Percentiles rank a stretch among this genome's conserved stretches.
Evolutionary conservation across 441 rosid genomes (phyloP).

Genomic region (Populus hybrid): DNA sequence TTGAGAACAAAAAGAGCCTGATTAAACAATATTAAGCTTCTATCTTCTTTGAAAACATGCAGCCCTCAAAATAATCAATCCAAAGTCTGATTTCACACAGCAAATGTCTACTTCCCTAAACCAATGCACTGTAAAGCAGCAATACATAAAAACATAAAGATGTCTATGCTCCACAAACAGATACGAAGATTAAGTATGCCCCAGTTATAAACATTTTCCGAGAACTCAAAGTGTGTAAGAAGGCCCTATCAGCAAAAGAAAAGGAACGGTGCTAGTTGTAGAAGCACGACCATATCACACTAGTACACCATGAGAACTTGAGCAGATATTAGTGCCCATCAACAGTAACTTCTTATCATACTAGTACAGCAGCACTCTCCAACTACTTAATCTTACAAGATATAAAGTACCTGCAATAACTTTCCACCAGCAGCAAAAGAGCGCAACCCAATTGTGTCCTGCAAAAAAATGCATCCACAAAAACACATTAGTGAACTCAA

Average conservation of each 20-base stretch:
- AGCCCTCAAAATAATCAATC: neutral
- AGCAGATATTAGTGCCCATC: neutral
- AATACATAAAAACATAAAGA: neutral
- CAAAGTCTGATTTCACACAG: neutral
- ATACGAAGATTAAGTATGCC: neutral
- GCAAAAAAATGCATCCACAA: slow-evolving; percentile 21
- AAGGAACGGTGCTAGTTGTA: neutral
- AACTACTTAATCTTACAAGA: neutral
- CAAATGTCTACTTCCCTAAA: neutral
- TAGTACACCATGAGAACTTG: neutral
- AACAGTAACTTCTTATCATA: neutral
- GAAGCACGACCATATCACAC: neutral
- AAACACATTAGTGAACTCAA: slow-evolving; percentile 12
- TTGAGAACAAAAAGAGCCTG: neutral
- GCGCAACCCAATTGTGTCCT: slow-evolving; percentile 93
- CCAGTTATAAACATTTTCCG: neutral
- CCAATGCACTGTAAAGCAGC: neutral
- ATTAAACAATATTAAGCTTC: neutral
- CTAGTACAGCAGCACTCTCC: neutral
- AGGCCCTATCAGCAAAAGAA: neutral
- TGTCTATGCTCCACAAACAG: neutral
- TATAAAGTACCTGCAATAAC: slow-evolving; percentile 74
- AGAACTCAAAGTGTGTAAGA: neutral
- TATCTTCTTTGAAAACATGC: neutral
- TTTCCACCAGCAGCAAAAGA: slow-evolving; percentile 99